These are phyloP conservation scores for Agarophyton chilense DNA, from an alignment of 23 red algal species.

Conservation along the genomic window DNA sequence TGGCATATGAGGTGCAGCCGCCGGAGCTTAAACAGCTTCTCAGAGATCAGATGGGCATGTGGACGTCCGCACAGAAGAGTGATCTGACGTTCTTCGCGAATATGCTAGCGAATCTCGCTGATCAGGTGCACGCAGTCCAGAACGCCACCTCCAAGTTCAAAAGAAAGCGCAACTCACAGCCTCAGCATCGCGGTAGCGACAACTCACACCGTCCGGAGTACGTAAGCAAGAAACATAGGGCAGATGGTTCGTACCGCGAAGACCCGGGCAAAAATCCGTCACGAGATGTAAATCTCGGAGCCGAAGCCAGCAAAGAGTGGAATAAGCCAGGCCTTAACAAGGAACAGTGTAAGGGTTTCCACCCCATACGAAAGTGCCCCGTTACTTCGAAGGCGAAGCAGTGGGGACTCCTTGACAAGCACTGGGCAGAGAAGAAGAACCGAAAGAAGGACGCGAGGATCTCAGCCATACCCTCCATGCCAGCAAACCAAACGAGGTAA, in stretches of 20 bases:
- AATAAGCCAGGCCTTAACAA: constrained; percentile 12
- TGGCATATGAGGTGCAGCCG: neutral
- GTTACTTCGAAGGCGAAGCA: neutral
- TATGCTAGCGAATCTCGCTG: neutral
- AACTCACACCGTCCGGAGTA: neutral
- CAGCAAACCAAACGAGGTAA: neutral
- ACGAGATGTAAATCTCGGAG: too few relatives aligned
- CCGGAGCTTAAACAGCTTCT: constrained; percentile 22
- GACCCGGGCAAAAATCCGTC: too few relatives aligned
- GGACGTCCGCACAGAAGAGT: neutral
- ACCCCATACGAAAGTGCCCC: neutral
- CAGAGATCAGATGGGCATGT: constrained; percentile 31
- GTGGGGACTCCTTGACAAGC: neutral
- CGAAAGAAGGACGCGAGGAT: neutral
- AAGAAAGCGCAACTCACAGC: neutral
- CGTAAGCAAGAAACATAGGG: neutral
- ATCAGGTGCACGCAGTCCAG: constrained; percentile 17
- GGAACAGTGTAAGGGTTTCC: too few relatives aligned
- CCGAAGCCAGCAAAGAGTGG: neutral
- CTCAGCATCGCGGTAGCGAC: neutral
- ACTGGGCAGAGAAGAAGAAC: neutral
- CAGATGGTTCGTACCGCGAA: neutral
- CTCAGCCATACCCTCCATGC: neutral
- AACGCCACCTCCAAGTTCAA: neutral
- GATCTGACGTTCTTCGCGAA: constrained; percentile 1